Evolutionary conservation across 2,329 filamentous ascomycete genomes (phyloP).

Genomic region (Tolypocladium inflatum): DNA sequence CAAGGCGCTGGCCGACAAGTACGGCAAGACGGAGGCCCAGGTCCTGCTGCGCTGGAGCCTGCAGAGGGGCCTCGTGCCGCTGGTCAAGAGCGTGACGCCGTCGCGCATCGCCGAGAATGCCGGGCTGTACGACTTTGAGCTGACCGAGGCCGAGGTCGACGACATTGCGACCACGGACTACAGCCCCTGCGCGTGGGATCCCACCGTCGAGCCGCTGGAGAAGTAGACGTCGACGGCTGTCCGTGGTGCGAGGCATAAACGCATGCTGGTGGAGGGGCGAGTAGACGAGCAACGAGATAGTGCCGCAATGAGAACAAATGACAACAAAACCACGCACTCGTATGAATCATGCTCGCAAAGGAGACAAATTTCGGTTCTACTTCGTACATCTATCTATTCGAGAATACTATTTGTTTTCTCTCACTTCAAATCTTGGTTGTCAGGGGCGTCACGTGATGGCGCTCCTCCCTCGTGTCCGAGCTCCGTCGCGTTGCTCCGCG

Average conservation of each 20-base stretch:
- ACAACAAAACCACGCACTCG: not conserved
- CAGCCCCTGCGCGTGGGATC: slow-evolving; percentile 47
- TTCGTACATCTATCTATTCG: too few species aligned
- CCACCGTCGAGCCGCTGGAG: slow-evolving; percentile 37
- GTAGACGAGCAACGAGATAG: not conserved
- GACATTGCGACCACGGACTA: slow-evolving; percentile 41
- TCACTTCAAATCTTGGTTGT: too few species aligned
- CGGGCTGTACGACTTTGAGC: slow-evolving; percentile 44
- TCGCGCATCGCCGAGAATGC: slow-evolving; percentile 58
- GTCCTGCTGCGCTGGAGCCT: slow-evolving; percentile 72
- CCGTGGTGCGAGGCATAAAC: too few species aligned
- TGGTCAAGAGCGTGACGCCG: slow-evolving; percentile 65
- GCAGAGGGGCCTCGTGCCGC: slow-evolving; percentile 65
- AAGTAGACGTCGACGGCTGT: slow-evolving; percentile 12
- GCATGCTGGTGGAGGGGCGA: not conserved
- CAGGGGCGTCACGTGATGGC: slow-evolving; percentile 5
- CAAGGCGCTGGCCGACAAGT: slow-evolving; percentile 56
- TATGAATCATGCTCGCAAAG: not conserved
- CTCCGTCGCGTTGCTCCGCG: not conserved
- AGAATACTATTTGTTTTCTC: not conserved
- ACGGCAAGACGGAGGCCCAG: slow-evolving; percentile 66
- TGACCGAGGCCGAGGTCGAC: slow-evolving; percentile 42
- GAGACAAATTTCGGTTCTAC: too few species aligned
- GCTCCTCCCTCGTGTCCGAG: slow-evolving; percentile 7
- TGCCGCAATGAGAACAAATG: not conserved